Conservation (phyloP, 345 rosid species). For the Eucalyptus marginata region DNA sequence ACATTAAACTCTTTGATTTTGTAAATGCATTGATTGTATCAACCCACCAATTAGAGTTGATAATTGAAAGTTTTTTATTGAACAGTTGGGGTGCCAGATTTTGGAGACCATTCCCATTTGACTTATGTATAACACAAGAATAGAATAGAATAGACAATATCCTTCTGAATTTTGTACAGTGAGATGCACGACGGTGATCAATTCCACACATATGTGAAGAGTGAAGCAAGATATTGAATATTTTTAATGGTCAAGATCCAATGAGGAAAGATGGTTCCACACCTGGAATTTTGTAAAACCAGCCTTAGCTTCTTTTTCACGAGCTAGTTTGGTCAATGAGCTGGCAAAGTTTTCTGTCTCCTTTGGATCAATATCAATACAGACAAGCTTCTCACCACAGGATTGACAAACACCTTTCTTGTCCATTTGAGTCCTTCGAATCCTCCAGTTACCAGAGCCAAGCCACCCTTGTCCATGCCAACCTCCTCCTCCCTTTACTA, state of each 20-base stretch:
- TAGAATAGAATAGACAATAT: not conserved
- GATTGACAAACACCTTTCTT: slow-evolving; percentile 53
- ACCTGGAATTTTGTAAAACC: slow-evolving; percentile 66
- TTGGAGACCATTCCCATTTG: not conserved
- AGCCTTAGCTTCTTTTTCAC: slow-evolving; percentile 47
- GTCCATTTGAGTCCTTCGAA: slow-evolving; percentile 57
- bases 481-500: slow-evolving; percentile 84
- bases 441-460: slow-evolving; percentile 70
- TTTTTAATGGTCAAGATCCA: not conserved
- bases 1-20: not conserved
- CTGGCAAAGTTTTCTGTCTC: slow-evolving; percentile 71
- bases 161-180: not conserved
- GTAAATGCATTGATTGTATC: not conserved
- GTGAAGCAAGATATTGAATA: not conserved
- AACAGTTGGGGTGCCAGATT: not conserved
- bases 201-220: not conserved
- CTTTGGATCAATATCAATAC: slow-evolving; percentile 81
- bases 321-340: slow-evolving; percentile 57
- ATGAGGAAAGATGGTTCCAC: not conserved
- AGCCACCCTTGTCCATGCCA: slow-evolving; percentile 99
- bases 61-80: not conserved
- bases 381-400: slow-evolving; percentile 79
- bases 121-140: not conserved
- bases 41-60: not conserved
- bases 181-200: not conserved